A percentile compares a stretch with the other conserved stretches of the same genome.
Conservation (phyloP, 441 rosid genomes). For the Omphalea diandra region DNA sequence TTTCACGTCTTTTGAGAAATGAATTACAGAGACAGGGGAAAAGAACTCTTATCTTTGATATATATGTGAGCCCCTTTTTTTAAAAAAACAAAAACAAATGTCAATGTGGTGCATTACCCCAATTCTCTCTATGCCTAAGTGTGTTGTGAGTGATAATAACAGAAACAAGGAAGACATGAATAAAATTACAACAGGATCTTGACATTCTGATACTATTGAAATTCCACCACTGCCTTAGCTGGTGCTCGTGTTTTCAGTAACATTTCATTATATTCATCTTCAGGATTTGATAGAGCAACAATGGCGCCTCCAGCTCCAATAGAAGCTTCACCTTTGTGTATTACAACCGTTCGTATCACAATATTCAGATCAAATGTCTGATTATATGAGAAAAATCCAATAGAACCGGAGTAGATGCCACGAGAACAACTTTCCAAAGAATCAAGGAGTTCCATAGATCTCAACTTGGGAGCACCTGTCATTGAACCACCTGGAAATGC, state of each 20-base stretch:
- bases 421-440: conserved; percentile 78
- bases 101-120: conserved; percentile 9
- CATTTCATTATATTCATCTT: conserved; percentile 92
- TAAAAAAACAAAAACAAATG: conserved; percentile 1
- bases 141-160: not conserved
- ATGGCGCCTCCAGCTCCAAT: conserved; percentile 97
- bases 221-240: conserved; percentile 65
- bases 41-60: no score
- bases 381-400: conserved; percentile 83
- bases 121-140: conserved; percentile 6
- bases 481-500: conserved; percentile 98
- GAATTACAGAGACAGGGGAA: no score
- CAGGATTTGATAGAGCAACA: conserved; percentile 74
- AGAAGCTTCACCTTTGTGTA: conserved; percentile 83
- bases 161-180: not conserved
- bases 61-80: no score
- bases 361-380: conserved; percentile 88
- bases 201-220: conserved; percentile 23
- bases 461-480: conserved; percentile 97
- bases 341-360: conserved; percentile 81
- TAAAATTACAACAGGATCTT: conserved; percentile 4
- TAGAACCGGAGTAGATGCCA: conserved; percentile 89
- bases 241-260: conserved; percentile 75
- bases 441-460: conserved; percentile 90
- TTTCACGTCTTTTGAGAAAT: no score